Evolutionary conservation across 2,329 filamentous ascomycete genomes (phyloP).

Genomic region (Alternaria sp.): DNA sequence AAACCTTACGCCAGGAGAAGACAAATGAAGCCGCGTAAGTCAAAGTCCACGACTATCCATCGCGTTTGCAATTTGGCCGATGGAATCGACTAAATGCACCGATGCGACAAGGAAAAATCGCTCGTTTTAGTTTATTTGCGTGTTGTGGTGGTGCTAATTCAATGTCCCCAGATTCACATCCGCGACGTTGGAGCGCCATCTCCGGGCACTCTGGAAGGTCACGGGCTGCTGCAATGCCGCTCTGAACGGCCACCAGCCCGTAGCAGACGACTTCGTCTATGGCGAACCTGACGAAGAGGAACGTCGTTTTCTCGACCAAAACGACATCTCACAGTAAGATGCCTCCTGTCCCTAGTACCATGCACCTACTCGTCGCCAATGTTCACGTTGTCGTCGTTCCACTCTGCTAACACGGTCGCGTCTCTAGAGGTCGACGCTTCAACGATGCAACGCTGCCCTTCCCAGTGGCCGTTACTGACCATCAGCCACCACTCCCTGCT

Average conservation of each 20-base stretch:
- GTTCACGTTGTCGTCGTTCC: slow-evolving; percentile 27
- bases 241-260: slow-evolving; percentile 61
- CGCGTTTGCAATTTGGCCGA: slow-evolving; percentile 24
- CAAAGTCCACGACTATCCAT: slow-evolving; percentile 12
- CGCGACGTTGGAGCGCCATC: slow-evolving; percentile 69
- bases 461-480: slow-evolving; percentile 33
- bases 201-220: slow-evolving; percentile 84
- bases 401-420: slow-evolving; percentile 38
- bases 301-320: slow-evolving; percentile 62
- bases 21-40: slow-evolving; percentile 55
- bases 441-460: slow-evolving; percentile 61
- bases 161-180: slow-evolving; percentile 74
- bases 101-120: slow-evolving; percentile 52
- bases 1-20: slow-evolving; percentile 50
- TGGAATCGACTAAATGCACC: slow-evolving; percentile 19
- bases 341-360: slow-evolving; percentile 6
- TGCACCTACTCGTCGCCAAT: slow-evolving; percentile 1
- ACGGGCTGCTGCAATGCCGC: slow-evolving; percentile 59
- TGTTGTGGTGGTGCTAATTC: slow-evolving; percentile 50
- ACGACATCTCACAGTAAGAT: slow-evolving; percentile 64
- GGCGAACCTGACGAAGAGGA: slow-evolving; percentile 61
- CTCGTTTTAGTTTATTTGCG: slow-evolving; percentile 45
- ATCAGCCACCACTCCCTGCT: slow-evolving; percentile 32
- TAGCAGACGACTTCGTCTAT: slow-evolving; percentile 62
- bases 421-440: slow-evolving; percentile 62